Conservation (phyloP, 495 filamentous ascomycete genomes). For the Hypoxylon lenormandii region DNA sequence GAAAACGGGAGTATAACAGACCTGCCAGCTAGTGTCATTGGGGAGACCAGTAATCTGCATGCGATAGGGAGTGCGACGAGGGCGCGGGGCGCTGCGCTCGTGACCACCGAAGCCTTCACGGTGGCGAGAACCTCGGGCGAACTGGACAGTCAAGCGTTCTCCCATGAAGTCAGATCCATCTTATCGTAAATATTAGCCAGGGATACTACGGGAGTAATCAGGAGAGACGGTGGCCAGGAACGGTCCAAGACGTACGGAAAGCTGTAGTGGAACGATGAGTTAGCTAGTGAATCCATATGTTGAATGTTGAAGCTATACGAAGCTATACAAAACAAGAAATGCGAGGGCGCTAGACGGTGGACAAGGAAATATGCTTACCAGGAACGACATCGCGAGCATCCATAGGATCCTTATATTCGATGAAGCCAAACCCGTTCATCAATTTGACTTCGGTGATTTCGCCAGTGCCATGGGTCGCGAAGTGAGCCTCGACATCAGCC, state of each 20-base stretch:
- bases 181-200: constrained; percentile 65
- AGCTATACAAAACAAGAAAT: constrained; percentile 1
- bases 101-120: constrained; percentile 77
- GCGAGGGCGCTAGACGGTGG: constrained; percentile 14
- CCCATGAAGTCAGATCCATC: constrained; percentile 98
- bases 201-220: constrained; percentile 44
- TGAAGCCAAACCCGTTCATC: constrained; percentile 99
- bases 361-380: constrained; percentile 68
- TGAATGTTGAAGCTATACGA: too few species aligned
- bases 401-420: constrained; percentile 97
- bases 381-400: constrained; percentile 97
- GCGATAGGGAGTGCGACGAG: constrained; percentile 90
- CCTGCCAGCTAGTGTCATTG: constrained; percentile 99
- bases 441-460: constrained; percentile 99
- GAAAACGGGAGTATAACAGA: constrained; percentile 77
- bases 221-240: constrained; percentile 46
- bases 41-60: constrained; percentile 98
- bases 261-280: constrained; percentile 56
- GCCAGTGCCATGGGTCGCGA: constrained; percentile 91
- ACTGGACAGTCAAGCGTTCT: constrained; percentile 95
- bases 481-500: constrained; percentile 94
- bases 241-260: constrained; percentile 66
- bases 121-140: constrained; percentile 91
- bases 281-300: constrained; percentile 45
- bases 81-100: constrained; percentile 85